Evolutionary conservation across 805 yeast species (phyloP).

Genomic region (Priceomyces carsonii): DNA sequence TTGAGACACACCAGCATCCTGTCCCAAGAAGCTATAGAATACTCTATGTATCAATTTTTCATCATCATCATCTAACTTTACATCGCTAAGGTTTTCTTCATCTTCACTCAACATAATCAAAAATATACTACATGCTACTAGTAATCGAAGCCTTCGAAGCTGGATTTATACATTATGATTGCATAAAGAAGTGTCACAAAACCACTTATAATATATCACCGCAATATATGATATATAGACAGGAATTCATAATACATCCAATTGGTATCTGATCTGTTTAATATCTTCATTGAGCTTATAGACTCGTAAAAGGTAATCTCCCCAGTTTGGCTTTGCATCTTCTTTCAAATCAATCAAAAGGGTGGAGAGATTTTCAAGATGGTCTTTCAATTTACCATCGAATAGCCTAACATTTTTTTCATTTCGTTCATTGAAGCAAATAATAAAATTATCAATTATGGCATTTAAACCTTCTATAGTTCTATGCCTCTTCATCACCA

Average conservation of each 20-base stretch:
- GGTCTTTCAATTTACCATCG: constrained; percentile 3
- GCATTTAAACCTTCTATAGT: neutral
- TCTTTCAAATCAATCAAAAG: neutral
- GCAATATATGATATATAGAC: too few species aligned
- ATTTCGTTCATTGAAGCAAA: constrained; percentile 2
- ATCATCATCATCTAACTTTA: constrained; percentile 45
- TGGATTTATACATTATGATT: too few species aligned
- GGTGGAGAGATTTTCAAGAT: neutral
- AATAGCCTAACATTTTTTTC: constrained; percentile 5
- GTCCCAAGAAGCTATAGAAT: constrained; percentile 30
- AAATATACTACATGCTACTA: neutral
- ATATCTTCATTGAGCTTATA: neutral
- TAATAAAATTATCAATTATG: constrained; percentile 2
- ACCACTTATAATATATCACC: neutral
- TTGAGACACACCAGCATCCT: constrained; percentile 3
- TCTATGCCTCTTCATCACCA: neutral
- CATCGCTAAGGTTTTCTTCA: constrained; percentile 27
- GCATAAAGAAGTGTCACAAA: too few species aligned
- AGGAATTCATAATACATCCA: constrained; percentile 1
- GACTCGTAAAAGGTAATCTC: neutral
- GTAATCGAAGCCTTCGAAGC: too few species aligned
- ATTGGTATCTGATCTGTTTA: constrained; percentile 2
- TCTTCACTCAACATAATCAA: constrained; percentile 3
- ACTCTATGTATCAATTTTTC: constrained; percentile 47
- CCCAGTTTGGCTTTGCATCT: neutral